phyloP scores from a whole-genome alignment of 305 asterid genomes.

The Fraxinus velutina region DNA sequence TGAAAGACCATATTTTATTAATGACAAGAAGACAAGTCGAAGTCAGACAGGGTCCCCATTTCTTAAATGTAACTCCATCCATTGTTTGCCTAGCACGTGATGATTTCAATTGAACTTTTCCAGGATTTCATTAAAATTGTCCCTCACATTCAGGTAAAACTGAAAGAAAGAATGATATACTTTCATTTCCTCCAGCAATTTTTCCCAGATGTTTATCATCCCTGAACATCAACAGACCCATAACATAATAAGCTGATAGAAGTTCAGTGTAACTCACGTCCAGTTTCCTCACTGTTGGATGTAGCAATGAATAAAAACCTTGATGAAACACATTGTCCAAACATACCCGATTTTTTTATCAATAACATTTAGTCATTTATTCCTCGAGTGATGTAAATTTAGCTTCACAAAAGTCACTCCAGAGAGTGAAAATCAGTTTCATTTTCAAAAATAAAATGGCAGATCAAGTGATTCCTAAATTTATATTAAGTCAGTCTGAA shows the following conservation, averaged over 20 bases:
- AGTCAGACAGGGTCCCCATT: not conserved
- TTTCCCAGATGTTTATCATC: not conserved
- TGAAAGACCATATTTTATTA: not conserved
- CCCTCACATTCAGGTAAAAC: not conserved
- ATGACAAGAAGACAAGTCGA: conserved; percentile 16
- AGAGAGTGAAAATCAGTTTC: not conserved
- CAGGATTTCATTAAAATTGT: not conserved
- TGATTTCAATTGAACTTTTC: not conserved
- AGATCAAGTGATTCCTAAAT: not conserved
- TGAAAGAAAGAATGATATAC: not conserved
- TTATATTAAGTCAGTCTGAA: not conserved
- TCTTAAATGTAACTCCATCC: not conserved
- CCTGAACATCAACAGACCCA: conserved; percentile 7
- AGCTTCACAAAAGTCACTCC: not conserved
- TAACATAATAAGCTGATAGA: not conserved
- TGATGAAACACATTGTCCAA: conserved; percentile 14
- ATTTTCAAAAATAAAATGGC: conserved; percentile 10
- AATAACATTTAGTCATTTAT: not conserved
- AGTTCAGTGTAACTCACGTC: not conserved
- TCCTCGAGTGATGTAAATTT: not conserved
- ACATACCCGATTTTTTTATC: not conserved
- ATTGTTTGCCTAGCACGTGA: not conserved
- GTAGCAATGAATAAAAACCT: conserved; percentile 14
- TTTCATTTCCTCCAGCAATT: not conserved
- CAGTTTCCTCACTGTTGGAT: conserved; percentile 12